phyloP scores from a whole-genome alignment of 768 basidiomycete species.

The Suillus weaverae region DNA sequence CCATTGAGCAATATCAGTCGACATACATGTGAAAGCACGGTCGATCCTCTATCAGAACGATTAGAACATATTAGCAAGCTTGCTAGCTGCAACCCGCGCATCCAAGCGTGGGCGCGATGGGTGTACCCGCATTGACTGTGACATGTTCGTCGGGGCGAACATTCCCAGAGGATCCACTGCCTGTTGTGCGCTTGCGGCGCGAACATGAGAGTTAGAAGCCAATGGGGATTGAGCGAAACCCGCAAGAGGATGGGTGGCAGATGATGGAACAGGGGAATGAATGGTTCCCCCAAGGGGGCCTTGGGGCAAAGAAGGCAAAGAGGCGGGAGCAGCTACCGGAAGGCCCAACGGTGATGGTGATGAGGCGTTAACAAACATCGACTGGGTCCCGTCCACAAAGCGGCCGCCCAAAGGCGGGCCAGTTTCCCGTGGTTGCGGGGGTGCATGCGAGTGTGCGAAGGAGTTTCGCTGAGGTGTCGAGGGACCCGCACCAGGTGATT shows the following conservation, averaged over 20 bases:
- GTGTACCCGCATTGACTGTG: conserved; percentile 70
- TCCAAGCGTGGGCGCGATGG: conserved; percentile 76
- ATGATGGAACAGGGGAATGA: conserved; percentile 11
- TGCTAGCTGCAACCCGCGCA: conserved; percentile 83
- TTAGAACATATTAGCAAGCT: conserved; percentile 87
- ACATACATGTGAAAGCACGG: not conserved
- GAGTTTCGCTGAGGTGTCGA: conserved; percentile 36
- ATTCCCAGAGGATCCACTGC: conserved; percentile 65
- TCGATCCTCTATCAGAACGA: not conserved
- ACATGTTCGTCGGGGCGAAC: conserved; percentile 61
- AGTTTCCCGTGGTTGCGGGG: conserved; percentile 24
- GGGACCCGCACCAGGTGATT: conserved; percentile 57
- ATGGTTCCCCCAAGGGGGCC: conserved; percentile 16
- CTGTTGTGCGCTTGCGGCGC: conserved; percentile 29
- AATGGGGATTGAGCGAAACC: conserved; percentile 13
- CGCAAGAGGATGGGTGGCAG: conserved; percentile 20
- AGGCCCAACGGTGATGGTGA: conserved; percentile 36
- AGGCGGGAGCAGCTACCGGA: conserved; percentile 35
- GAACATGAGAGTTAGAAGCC: conserved; percentile 5
- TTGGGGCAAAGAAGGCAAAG: conserved; percentile 32
- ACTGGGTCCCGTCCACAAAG: conserved; percentile 73
- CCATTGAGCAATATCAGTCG: not conserved
- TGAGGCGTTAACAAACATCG: conserved; percentile 68
- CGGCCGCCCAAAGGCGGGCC: conserved; percentile 63
- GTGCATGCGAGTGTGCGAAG: conserved; percentile 26